Base-by-base conservation (phyloP, 768 basidiomycete genomes). In the Collybia mongolica region DNA sequence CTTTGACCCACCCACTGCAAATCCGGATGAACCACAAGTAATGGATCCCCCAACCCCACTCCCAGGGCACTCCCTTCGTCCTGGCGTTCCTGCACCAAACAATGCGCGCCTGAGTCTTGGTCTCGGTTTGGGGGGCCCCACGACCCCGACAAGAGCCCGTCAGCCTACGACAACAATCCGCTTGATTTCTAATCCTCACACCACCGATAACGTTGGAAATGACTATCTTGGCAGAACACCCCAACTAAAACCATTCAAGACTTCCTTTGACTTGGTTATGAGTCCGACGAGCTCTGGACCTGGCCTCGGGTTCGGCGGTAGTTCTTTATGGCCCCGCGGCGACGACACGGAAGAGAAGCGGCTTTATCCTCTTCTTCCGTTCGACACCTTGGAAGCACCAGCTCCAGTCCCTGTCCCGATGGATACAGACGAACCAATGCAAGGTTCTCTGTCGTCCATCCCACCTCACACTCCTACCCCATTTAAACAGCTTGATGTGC, bases 221-320 rank as follows among this genome's bases (percentile, higher is more conserved):
- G 42, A 56, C 39, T 60, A 66, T 48, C 46, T 54, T 53, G 52
- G 59, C 48, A 50, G 65, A 26, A 88, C 88, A 0, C 89, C 89
- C 0, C 79, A 76, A 46, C 75, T 92, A 2, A 74, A 79, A 54
- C 82, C 88, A 0, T 83, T 85, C 60, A 67, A 77, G 40, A 87
- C 88, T 2, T 72, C 73, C 8, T 90, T 88, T 55, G 87, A 90
- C 54, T 72, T 90, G 23, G 75, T 79, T 17, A 71, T 85, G 54
- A 84, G 81, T 39, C 88, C 84, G 0, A 54, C 59, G 8, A 47
- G 46, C 46, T 57, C 63, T 28, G 51, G 46, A 37, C 36, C 39
- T 18, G 58, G 58, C 18, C 35, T 26, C 8, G 62, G 54, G 9
- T 55, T 53, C 37, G 48, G 43, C 36, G 46, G 60, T 40, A 46